Evolutionary conservation across 73 alveolate species (phyloP), one percentile per base, ranked within the genome.

Genomic region (Paramecium sexaurelia): DNA sequence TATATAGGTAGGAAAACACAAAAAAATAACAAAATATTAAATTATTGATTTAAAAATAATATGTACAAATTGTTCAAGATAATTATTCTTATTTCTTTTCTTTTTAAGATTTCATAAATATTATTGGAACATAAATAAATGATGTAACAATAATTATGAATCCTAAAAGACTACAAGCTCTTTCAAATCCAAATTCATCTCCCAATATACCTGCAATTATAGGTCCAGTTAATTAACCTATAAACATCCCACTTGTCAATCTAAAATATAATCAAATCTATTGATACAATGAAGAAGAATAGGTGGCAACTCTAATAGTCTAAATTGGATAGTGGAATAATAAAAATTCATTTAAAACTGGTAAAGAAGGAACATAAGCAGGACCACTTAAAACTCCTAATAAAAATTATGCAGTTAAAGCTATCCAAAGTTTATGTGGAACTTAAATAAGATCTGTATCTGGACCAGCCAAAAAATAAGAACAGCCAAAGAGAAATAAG

Each of bases 341-440:
- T 22, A 75, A 40, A 43, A 75, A 75, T 19, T 75, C 89, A 75
- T 75, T 75, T 11, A 75, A 39, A 3, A 75, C 67, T 3, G 89
- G 89, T n/a, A 75, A 9, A 20, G 89, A 75, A 17, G 89, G 89
- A 20, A 75, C 69, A 75, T 75, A 75, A 75, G 89, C 89, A 40
- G 89, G 89, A 19, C 71, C 89, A 40, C 40, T 37, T 13, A 43
- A 40, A 5, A 40, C 29, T 32, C 89, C 89, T 19, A 75, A 20
- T 75, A 43, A 22, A n/a, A 24, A 29, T 41, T 75, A 39, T 6
- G 89, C 67, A 5, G 26, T 9, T 3, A 75, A 19, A 3, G 89
- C 67, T 6, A 75, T 32, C 71, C 67, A 75, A 10, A 75, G 32
- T 17, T 40, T 20, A 6, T 75, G 32, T 6, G 67, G 41, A 39